Evolutionary conservation across 2,329 filamentous ascomycete species (phyloP).

Genomic region (Penicillium italicum): DNA sequence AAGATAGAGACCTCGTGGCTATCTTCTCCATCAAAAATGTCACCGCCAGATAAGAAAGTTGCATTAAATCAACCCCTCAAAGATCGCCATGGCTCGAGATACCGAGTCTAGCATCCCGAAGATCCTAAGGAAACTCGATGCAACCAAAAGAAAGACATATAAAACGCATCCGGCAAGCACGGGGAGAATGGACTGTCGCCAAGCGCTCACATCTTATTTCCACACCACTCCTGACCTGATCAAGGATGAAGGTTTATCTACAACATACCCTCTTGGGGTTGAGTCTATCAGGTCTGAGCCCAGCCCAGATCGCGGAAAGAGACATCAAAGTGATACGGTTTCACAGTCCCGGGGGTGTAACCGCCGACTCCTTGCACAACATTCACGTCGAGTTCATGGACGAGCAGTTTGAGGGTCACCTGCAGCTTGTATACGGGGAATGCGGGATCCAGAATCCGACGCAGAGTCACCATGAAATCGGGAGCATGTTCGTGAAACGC

Average conservation of each 20-base stretch:
- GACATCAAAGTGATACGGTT: slow-evolving; percentile 18
- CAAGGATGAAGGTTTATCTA: slow-evolving; percentile 5
- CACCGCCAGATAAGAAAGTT: neutral
- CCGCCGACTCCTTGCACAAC: slow-evolving; percentile 47
- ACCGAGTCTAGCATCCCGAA: neutral
- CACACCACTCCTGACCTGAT: neutral
- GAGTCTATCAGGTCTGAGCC: slow-evolving; percentile 4
- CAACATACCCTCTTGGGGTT: slow-evolving; percentile 7
- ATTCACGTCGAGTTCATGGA: slow-evolving; percentile 45
- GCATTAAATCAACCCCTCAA: neutral
- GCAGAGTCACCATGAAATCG: slow-evolving; percentile 46
- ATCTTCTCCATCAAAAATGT: neutral
- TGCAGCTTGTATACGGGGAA: slow-evolving; percentile 46
- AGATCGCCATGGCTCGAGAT: neutral
- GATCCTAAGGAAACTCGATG: neutral
- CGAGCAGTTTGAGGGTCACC: slow-evolving; percentile 42
- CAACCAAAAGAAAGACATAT: neutral
- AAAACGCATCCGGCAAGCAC: neutral
- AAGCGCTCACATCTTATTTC: neutral
- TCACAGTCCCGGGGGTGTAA: slow-evolving; percentile 34
- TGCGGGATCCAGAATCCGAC: slow-evolving; percentile 37
- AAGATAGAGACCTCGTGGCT: neutral
- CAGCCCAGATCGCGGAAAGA: slow-evolving; percentile 3
- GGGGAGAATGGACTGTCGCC: neutral
- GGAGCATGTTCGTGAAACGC: slow-evolving; percentile 39